Base-by-base conservation (phyloP, 2,329 filamentous ascomycete species). In the Coniochaeta ligniaria region DNA sequence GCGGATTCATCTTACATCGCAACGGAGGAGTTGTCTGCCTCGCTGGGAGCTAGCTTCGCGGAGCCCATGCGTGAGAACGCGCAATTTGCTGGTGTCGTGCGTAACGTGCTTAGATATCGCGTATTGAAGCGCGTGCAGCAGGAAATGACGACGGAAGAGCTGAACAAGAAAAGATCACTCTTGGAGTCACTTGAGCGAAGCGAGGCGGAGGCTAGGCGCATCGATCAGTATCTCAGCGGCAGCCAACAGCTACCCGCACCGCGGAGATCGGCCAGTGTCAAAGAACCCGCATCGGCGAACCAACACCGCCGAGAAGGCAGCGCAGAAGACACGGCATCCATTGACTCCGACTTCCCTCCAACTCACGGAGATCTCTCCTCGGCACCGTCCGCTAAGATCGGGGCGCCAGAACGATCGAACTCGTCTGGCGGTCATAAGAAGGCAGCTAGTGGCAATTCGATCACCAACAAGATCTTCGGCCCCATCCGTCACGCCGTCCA, bases 1-100 rank as follows among this genome's bases (percentile, higher is more conserved):
- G 92, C 94, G 9, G 95, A 99, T 72, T 91, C 91, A 11, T 97
- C 95, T 0, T 99, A 98, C 72, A 93, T 99, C 65, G 92, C 91
- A 11, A 98, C 94, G 0, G 91, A 96, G 68, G 95, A 99, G 71
- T 79, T 99, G 3, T 93, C 93, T 0, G 87, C 86, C 1, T 89
- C 90, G 0, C 78, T 99, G n/a, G 93, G 93, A 22, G 93, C 94
- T 36, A 95, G 87, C 66, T 99, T 99, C 71, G 92, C 96, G 0
- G 96, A 99, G 71, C 95, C 95, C 0, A 97, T 99, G 92, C 86
- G 96, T 60, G 95, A 99, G 76, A 96, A 92, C 69, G 93, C 95
- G 14, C 95, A 99, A 70, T 99, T 99, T 72, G 95, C 95, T 0
- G 91, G 95, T 12, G 92, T 99, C 1, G 95, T 99, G 3, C 86